These are phyloP conservation scores for Pelomyxa schiedti DNA, from an alignment of 78 protist genomes.

Conservation along the genomic window DNA sequence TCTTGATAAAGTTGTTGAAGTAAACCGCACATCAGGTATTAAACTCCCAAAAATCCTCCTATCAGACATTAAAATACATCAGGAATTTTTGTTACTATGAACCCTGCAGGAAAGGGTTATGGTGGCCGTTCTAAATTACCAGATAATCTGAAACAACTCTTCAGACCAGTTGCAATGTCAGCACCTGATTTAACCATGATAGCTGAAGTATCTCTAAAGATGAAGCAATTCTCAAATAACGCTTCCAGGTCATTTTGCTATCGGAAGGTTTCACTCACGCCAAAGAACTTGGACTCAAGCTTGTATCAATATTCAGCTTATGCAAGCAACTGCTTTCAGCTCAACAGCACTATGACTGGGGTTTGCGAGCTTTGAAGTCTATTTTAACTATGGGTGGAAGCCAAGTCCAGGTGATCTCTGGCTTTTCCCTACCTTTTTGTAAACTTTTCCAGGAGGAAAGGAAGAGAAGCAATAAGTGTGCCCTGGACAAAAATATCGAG, in stretches of 20 bases:
- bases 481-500: neutral
- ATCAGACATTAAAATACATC: constrained; percentile 6
- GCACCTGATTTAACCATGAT: constrained; percentile 71
- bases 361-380: constrained; percentile 79
- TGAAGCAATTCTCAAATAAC: constrained; percentile 75
- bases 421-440: no score
- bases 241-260: constrained; percentile 62
- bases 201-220: constrained; percentile 54
- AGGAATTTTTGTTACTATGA: constrained; percentile 84
- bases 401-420: neutral
- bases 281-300: constrained; percentile 50
- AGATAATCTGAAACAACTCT: constrained; percentile 81
- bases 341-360: constrained; percentile 89
- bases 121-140: constrained; percentile 85
- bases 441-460: neutral
- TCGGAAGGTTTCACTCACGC: constrained; percentile 72
- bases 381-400: constrained; percentile 11
- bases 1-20: constrained; percentile 21
- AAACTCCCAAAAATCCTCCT: no score
- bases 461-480: neutral
- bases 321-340: constrained; percentile 52
- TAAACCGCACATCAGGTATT: constrained; percentile 42
- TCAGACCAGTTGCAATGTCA: constrained; percentile 82
- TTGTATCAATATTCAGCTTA: constrained; percentile 53
- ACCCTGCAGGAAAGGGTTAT: constrained; percentile 62